Evolutionary conservation across 768 basidiomycete genomes (phyloP).

Genomic region (Calocybe indica): DNA sequence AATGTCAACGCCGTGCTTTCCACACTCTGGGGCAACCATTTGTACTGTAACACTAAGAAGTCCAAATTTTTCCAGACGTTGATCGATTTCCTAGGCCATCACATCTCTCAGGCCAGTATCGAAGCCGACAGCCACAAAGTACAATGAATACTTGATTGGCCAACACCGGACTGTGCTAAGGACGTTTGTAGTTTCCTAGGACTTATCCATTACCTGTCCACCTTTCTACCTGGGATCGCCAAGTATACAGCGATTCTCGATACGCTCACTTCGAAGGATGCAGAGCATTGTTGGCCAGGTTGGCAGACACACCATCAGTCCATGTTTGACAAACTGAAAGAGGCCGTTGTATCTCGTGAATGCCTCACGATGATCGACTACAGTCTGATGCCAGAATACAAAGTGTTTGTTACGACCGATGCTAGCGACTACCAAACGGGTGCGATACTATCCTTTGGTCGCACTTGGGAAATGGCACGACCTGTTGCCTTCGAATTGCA

Average conservation of each 20-base stretch:
- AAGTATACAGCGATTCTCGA: neutral
- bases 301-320: constrained; percentile 17
- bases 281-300: constrained; percentile 5
- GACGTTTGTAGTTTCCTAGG: constrained; percentile 19
- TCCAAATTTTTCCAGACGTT: constrained; percentile 11
- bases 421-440: constrained; percentile 12
- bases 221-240: constrained; percentile 17
- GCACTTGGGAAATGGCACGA: constrained; percentile 1
- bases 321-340: constrained; percentile 23
- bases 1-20: constrained; percentile 20
- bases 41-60: constrained; percentile 14
- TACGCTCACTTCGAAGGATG: neutral
- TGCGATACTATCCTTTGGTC: constrained; percentile 4
- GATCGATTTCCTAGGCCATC: constrained; percentile 20
- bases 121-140: constrained; percentile 16
- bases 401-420: constrained; percentile 22
- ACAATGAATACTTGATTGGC: constrained; percentile 18
- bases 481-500: constrained; percentile 6
- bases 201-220: constrained; percentile 13
- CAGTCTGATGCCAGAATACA: constrained; percentile 13
- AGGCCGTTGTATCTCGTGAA: constrained; percentile 14
- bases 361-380: constrained; percentile 24
- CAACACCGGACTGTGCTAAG: constrained; percentile 4
- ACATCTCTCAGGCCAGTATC: constrained; percentile 18
- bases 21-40: constrained; percentile 1